Conservation (phyloP, 495 filamentous ascomycete species). For the Aspergillus indologenus region DNA sequence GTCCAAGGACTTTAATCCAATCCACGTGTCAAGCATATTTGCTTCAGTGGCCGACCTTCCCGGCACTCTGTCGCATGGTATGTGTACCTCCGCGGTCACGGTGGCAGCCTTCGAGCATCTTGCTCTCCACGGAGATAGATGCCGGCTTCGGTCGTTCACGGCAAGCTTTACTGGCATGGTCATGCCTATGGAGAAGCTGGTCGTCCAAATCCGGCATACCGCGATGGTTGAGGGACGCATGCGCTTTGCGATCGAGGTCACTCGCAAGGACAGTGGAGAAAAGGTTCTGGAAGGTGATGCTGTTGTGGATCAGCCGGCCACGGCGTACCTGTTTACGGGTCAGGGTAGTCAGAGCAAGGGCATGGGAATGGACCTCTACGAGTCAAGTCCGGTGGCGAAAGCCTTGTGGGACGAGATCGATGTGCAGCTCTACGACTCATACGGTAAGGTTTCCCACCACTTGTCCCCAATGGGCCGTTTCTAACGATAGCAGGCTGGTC, state of each 20-base stretch:
- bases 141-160: conserved; percentile 24
- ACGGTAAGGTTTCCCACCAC: conserved; percentile 25
- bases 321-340: conserved; percentile 45
- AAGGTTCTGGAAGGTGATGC: conserved; percentile 35
- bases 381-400: conserved; percentile 27
- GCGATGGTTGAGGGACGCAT: conserved; percentile 37
- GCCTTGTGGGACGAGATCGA: conserved; percentile 41
- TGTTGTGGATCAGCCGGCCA: conserved; percentile 32
- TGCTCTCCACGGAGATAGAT: conserved; percentile 13
- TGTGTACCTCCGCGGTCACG: conserved; percentile 29
- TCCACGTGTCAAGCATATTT: conserved; percentile 33
- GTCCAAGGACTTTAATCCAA: conserved; percentile 38
- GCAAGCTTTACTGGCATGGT: conserved; percentile 37
- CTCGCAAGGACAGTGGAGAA: conserved; percentile 23
- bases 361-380: conserved; percentile 46
- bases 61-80: conserved; percentile 36
- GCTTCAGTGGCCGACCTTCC: conserved; percentile 29
- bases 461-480: neutral
- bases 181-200: conserved; percentile 30
- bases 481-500: conserved; percentile 30
- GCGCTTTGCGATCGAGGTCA: conserved; percentile 25
- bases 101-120: conserved; percentile 21
- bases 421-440: conserved; percentile 29
- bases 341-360: conserved; percentile 39
- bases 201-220: conserved; percentile 29